Evolutionary conservation across 768 basidiomycete species (phyloP), one percentile per base, ranked within the genome.

Genomic region (Russula vinacea): DNA sequence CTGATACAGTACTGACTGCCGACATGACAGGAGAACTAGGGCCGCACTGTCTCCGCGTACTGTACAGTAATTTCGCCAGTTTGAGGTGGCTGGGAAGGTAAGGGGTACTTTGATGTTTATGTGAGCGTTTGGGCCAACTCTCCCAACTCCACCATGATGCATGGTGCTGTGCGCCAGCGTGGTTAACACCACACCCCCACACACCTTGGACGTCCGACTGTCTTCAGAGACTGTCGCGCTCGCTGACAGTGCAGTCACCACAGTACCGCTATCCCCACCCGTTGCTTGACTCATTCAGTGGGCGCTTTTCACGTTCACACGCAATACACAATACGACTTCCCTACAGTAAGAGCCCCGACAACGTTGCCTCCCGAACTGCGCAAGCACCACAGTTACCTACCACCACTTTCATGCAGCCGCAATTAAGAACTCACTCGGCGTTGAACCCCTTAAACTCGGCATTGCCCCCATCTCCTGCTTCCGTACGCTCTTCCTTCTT

Each of bases 371-470:
- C 45, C 56, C 19, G 32, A 33, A 37, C 35, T 50, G 40, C 49
- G 37, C 26, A 24, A 42, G 9, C 22, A 40, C 56, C 35, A 13
- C 45, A 24, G 35, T 32, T n/a, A 35, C 44, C 63, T 24, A 55
- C 40, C 49, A 29, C 45, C 35, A 42, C 6, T 22, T 60, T 29
- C 55, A 65, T 65, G 64, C 47, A 45, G 49, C 40, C 54, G 37
- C 52, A 49, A 39, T 60, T 14, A 24, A 40, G 51, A 32, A 22
- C 6, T 47, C 44, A 45, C 29, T 8, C 42, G 13, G 11, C 58
- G 3, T 29, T 10, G 47, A 14, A 22, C 32, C 14, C 26, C 22
- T 53, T 54, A 29, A 24, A 44, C 24, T 22, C 64, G 33, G 17
- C 42, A 35, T 65, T 39, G 17, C 32, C 39, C 8, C 11, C 53